Conservation (phyloP, 371 early-diverging fungal species). For the Homolaphlyctis polyrhiza region DNA sequence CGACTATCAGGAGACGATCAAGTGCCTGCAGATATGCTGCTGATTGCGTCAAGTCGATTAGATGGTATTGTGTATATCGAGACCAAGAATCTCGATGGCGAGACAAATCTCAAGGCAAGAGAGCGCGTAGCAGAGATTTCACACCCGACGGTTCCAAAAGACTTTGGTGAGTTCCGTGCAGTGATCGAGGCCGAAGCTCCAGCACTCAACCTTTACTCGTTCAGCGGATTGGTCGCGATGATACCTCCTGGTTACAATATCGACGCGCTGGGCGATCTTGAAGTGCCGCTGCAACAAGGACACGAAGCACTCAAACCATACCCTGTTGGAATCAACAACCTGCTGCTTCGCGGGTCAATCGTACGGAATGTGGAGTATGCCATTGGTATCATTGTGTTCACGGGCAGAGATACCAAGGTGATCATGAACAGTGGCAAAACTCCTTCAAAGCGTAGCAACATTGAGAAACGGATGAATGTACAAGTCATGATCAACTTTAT, state of each 20-base stretch:
- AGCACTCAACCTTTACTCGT: conserved; percentile 19
- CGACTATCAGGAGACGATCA: conserved; percentile 74
- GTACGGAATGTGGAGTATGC: conserved; percentile 86
- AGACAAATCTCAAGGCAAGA: conserved; percentile 88
- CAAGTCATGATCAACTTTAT: conserved; percentile 43
- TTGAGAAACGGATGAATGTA: conserved; percentile 86
- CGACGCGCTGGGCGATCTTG: not conserved
- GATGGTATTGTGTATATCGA: conserved; percentile 82
- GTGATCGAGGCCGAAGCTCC: conserved; percentile 21
- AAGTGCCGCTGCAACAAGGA: conserved; percentile 11
- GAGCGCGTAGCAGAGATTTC: conserved; percentile 38
- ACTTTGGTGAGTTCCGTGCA: not conserved
- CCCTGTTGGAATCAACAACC: conserved; percentile 74
- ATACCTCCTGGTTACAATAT: not conserved
- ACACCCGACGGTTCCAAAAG: not conserved
- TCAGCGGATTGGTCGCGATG: conserved; percentile 11
- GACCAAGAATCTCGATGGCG: conserved; percentile 94
- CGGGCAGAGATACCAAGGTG: conserved; percentile 91
- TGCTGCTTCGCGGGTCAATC: conserved; percentile 86
- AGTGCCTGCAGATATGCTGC: conserved; percentile 86
- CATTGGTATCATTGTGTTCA: conserved; percentile 79
- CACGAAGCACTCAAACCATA: conserved; percentile 8
- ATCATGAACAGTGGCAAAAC: conserved; percentile 81
- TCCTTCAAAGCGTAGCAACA: conserved; percentile 84
- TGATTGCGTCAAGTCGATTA: conserved; percentile 72